Evolutionary conservation across 2,329 filamentous ascomycete species (phyloP).

Genomic region (Aspergillus tanneri): DNA sequence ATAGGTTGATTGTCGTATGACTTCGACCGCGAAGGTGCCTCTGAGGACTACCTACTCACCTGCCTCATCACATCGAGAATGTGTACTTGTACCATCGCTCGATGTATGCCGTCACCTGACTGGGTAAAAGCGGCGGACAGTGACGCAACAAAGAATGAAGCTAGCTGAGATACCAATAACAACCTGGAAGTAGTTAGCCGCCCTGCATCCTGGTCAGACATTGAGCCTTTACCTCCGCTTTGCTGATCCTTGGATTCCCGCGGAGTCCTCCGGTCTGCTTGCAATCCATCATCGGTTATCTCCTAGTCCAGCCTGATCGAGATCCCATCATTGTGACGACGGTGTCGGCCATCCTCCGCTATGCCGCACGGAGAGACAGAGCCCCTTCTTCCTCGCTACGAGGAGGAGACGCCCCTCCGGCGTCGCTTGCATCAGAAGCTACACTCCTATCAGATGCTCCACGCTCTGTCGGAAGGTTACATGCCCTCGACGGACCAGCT

Average conservation of each 20-base stretch:
- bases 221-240: slow-evolving; percentile 5
- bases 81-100: too few species aligned
- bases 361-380: slow-evolving; percentile 62
- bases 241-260: neutral
- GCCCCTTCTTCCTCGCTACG: slow-evolving; percentile 73
- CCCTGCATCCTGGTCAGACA: slow-evolving; percentile 6
- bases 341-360: slow-evolving; percentile 8
- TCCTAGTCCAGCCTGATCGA: neutral
- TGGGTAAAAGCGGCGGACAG: slow-evolving; percentile 17
- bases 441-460: slow-evolving; percentile 87
- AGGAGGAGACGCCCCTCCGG: slow-evolving; percentile 75
- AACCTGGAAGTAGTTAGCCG: neutral
- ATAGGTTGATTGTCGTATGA: too few species aligned
- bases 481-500: slow-evolving; percentile 89
- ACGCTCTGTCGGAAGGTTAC: slow-evolving; percentile 77
- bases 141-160: slow-evolving; percentile 27
- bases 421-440: slow-evolving; percentile 80
- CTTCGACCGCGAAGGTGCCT: too few species aligned
- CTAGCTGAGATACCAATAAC: slow-evolving; percentile 3
- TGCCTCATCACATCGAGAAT: too few species aligned
- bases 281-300: slow-evolving; percentile 1
- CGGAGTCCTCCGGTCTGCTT: neutral
- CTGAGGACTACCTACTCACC: too few species aligned
- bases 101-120: slow-evolving; percentile 16
- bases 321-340: neutral